These are phyloP conservation scores for Bacidia gigantensis DNA, from an alignment of 495 filamentous ascomycete genomes.

Conservation along the genomic window DNA sequence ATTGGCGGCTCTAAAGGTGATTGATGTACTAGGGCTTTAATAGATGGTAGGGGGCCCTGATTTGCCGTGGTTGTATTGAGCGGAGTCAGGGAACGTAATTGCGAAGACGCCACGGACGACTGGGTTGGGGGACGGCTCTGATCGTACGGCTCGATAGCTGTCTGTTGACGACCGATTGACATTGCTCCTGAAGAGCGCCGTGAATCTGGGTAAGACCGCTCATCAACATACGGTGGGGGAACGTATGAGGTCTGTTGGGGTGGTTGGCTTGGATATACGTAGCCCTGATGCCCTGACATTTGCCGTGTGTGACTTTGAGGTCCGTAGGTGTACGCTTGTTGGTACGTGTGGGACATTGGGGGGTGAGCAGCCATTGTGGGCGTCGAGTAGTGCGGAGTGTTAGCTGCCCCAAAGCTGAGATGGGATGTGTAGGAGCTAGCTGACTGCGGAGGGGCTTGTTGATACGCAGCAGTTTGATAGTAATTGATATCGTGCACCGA, in stretches of 20 bases:
- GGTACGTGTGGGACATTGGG: slow-evolving; percentile 10
- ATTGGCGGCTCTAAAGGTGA: neutral
- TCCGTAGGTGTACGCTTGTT: slow-evolving; percentile 9
- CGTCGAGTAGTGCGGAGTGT: slow-evolving; percentile 13
- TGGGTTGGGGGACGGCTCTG: neutral
- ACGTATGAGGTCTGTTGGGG: slow-evolving; percentile 12
- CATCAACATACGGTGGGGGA: slow-evolving; percentile 1
- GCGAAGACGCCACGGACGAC: neutral
- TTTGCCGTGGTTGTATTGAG: neutral
- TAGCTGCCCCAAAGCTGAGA: slow-evolving; percentile 16
- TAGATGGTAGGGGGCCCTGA: neutral
- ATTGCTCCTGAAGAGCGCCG: slow-evolving; percentile 1
- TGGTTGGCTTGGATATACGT: slow-evolving; percentile 12
- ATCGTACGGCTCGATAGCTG: neutral
- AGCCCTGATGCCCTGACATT: slow-evolving; percentile 12
- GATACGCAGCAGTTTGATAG: slow-evolving; percentile 9
- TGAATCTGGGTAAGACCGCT: neutral
- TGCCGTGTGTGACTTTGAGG: slow-evolving; percentile 12
- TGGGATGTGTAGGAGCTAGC: slow-evolving; percentile 15
- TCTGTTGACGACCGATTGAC: neutral
- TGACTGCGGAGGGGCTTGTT: slow-evolving; percentile 15
- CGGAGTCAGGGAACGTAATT: neutral
- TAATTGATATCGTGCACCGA: slow-evolving; percentile 15
- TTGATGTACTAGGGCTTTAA: neutral
- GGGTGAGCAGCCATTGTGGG: slow-evolving; percentile 14